Evolutionary conservation across 2,329 filamentous ascomycete genomes (phyloP), one percentile per base, ranked within the genome.

Genomic region (Botrytis porri): DNA sequence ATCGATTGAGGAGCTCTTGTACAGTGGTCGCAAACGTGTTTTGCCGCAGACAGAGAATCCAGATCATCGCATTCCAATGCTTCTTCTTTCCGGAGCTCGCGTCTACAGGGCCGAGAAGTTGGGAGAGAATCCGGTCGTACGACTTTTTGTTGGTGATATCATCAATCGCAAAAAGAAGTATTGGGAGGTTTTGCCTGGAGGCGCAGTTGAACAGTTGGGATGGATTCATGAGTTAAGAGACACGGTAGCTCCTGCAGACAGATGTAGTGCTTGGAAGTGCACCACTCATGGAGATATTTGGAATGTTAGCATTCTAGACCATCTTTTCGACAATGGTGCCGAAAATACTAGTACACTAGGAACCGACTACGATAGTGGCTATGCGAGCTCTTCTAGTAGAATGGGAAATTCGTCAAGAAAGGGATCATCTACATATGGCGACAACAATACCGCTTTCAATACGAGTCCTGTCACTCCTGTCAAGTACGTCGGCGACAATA

Each of bases 221-320:
- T 66, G 45, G 70, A n/a, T 32, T 9, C 8, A 43, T 2, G 22
- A 45, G n/a, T 8, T 57, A 16, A n/a, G 22, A 20, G 22, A 64
- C 16, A 51, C 10, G 1, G 5, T 1, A 6, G 32, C n/a, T 20
- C n/a, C 25, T 20, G 20, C 45, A 1, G n/a, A 39, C n/a, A 20
- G 3, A 41, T 41, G 37, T 10, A 64, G 70, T 14, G 65, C 20
- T 25, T 71, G 70, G 70, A 71, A 39, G 25, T 71, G 61, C n/a
- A 8, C 9, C 1, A 37, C 61, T 14, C 70, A 71, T 35, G 61
- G 61, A n/a, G 12, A 37, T 25, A 12, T 59, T 4, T 71, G 70
- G 70, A 32, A 29, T 5, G 18, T 71, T 9, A 66, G 37, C 7
- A 35, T 71, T 18, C 22, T 71, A n/a, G 70, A 71, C 2, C n/a